Conservation (phyloP, 805 yeast species). For the Candida coquimbonensis region DNA sequence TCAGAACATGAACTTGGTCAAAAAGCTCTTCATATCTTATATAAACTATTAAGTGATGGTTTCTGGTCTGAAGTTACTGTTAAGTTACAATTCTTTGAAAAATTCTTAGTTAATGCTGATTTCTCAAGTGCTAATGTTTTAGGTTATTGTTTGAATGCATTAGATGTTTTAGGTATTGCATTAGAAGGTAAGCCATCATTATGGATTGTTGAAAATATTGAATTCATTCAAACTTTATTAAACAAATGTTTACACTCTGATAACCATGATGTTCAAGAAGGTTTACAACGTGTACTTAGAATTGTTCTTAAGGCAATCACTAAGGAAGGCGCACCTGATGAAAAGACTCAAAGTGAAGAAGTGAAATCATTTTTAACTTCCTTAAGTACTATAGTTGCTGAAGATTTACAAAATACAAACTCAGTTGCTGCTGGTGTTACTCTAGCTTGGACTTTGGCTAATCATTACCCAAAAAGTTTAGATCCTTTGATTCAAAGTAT, state of each 20-base stretch:
- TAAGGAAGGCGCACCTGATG: constrained; percentile 35
- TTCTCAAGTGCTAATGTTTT: constrained; percentile 58
- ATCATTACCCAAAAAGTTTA: constrained; percentile 62
- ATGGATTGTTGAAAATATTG: constrained; percentile 74
- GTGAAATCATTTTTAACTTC: constrained; percentile 54
- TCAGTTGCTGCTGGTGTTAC: constrained; percentile 86
- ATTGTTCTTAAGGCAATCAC: constrained; percentile 62
- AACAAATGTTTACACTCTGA: constrained; percentile 79
- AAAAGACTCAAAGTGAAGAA: constrained; percentile 54
- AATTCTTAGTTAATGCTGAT: constrained; percentile 75
- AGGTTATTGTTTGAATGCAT: constrained; percentile 81
- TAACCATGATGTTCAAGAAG: constrained; percentile 82
- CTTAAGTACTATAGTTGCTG: constrained; percentile 63
- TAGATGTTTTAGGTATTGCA: constrained; percentile 81
- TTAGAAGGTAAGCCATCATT: constrained; percentile 66
- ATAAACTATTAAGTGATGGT: constrained; percentile 60
- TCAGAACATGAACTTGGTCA: constrained; percentile 79
- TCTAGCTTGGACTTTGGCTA: constrained; percentile 72
- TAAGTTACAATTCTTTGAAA: constrained; percentile 79
- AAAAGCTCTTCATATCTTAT: constrained; percentile 71
- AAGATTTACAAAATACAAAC: constrained; percentile 65
- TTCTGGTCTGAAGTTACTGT: constrained; percentile 90
- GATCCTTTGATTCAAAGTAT: constrained; percentile 70
- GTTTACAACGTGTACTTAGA: constrained; percentile 67
- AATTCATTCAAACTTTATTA: constrained; percentile 61